phyloP scores from a whole-genome alignment of 345 rosid species.

The Lepidium sativum region DNA sequence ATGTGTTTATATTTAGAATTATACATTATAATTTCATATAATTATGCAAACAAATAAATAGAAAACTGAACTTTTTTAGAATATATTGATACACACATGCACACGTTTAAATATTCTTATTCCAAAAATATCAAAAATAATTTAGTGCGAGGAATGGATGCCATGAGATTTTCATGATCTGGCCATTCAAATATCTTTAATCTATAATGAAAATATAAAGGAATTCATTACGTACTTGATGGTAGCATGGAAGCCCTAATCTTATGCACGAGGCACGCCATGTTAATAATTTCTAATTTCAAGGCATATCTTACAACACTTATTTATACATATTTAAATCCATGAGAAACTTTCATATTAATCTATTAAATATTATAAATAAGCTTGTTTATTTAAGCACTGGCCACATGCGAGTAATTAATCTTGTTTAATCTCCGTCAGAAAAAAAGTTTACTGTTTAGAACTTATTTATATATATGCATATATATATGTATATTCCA shows the following conservation, averaged over 20 bases:
- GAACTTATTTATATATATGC: background rate
- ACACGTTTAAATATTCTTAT: background rate
- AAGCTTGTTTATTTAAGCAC: background rate
- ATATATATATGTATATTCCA: background rate
- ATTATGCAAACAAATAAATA: background rate
- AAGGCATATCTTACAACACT: background rate
- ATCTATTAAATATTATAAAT: background rate
- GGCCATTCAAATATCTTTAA: background rate
- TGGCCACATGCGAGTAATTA: background rate
- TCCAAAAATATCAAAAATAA: conserved; percentile 5
- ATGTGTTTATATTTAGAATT: background rate
- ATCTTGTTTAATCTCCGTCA: background rate
- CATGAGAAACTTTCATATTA: background rate
- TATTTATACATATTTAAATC: background rate
- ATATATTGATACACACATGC: background rate
- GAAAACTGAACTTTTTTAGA: background rate
- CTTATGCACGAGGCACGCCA: conserved; percentile 25
- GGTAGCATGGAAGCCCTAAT: conserved; percentile 33
- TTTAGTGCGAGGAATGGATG: conserved; percentile 23
- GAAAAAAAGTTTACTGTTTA: background rate
- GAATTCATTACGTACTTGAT: conserved; percentile 24
- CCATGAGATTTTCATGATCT: conserved; percentile 2
- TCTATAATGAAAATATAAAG: background rate
- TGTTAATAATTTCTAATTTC: conserved; percentile 20
- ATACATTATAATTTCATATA: background rate